Base-by-base conservation (phyloP, 805 yeast genomes). In the Candida xyloterini region DNA sequence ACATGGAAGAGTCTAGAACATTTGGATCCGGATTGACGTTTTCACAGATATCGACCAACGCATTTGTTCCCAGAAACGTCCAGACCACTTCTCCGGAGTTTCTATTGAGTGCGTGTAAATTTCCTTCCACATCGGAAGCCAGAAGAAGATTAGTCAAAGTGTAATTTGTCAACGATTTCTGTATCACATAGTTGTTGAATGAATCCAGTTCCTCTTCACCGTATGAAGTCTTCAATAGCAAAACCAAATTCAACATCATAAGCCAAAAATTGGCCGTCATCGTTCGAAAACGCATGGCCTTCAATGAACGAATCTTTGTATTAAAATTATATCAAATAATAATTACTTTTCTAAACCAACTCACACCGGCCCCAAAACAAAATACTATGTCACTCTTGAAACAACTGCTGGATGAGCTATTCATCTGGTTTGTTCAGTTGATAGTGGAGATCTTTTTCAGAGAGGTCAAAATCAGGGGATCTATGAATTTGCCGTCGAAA, bases 391-490 rank as follows among this genome's bases (percentile, higher is more conserved):
- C 40, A 9, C n/a, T 43, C 9, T 14, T 27, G n/a, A 30, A 15
- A 18, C 20, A 33, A 7, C 20, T 53, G 14, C 43, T 52, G 1
- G 40, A 46, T 27, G 67, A 62, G 32, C 42, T 59, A 23, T 47
- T 62, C 11, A 42, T 55, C 7, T 62, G 67, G 66, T 30, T 62
- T 8, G 34, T 51, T 2, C 49, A 48, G 15, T 43, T 56, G 15
- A 45, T 63, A 10, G 46, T 57, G 10, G 64, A 76, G 48, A 73
- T 76, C 35, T 91, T 91, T 67, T 91, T 91, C 65, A 67, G 98
- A 43, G 96, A 90, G 57, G 88, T 91, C 47, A 73, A 87, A 38
- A 79, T 93, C 3, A 73, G 98, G 44, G 96, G 97, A 1, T 88
- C 95, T 1, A 87, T 78, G 64, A 74, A 76, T 40, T 52, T 77